Conservation (phyloP, 2,329 filamentous ascomycete genomes). For the Ramichloridium luteum region DNA sequence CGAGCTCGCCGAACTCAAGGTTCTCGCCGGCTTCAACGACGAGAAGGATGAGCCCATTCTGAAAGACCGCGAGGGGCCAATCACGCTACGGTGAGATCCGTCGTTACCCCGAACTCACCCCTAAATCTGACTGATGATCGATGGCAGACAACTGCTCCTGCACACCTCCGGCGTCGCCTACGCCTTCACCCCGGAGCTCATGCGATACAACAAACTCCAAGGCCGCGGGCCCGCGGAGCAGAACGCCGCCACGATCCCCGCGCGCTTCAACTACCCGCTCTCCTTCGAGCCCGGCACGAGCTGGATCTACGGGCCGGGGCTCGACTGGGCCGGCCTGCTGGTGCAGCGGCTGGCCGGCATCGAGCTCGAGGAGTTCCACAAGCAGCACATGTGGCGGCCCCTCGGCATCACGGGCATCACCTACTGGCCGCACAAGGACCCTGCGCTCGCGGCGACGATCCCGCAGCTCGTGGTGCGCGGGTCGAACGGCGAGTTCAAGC, state of each 20-base stretch:
- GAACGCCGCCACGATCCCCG: slow-evolving; percentile 26
- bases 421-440: slow-evolving; percentile 18
- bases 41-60: slow-evolving; percentile 27
- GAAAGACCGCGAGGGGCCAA: slow-evolving; percentile 25
- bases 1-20: slow-evolving; percentile 35
- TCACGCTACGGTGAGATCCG: slow-evolving; percentile 33
- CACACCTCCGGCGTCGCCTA: slow-evolving; percentile 41
- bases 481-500: slow-evolving; percentile 12
- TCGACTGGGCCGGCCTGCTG: slow-evolving; percentile 44
- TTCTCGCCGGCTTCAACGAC: slow-evolving; percentile 37
- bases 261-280: slow-evolving; percentile 35
- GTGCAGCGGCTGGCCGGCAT: slow-evolving; percentile 37
- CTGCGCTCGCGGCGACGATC: slow-evolving; percentile 10
- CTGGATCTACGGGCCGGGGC: slow-evolving; percentile 38
- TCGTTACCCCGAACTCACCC: not conserved
- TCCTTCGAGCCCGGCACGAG: slow-evolving; percentile 38
- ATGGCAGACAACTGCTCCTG: slow-evolving; percentile 34
- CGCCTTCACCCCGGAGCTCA: slow-evolving; percentile 27
- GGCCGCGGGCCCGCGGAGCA: slow-evolving; percentile 4
- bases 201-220: slow-evolving; percentile 13
- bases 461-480: slow-evolving; percentile 15
- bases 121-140: slow-evolving; percentile 1
- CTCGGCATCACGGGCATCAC: slow-evolving; percentile 29
- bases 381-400: slow-evolving; percentile 34
- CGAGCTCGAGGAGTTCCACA: slow-evolving; percentile 34